A percentile compares a stretch with the other conserved stretches of the same genome.
phyloP scores from a whole-genome alignment of 1,139 yeast genomes.

The Yamadazyma sp. region DNA sequence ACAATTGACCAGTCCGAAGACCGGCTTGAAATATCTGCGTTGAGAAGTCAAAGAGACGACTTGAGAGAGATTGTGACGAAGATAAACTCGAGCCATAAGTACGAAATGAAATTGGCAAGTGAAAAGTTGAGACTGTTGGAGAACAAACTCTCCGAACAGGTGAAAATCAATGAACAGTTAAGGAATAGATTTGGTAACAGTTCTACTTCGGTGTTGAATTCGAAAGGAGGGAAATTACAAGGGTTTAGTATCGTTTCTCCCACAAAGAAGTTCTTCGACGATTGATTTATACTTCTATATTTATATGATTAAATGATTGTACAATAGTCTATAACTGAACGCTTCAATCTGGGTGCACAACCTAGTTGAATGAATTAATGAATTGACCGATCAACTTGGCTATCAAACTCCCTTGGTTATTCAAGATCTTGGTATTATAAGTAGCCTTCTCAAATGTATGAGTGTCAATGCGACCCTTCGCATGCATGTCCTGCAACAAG shows the following conservation, averaged over 20 bases:
- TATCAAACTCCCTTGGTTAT: conserved; percentile 36
- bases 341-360: too few relatives aligned
- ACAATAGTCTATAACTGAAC: neutral
- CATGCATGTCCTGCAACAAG: conserved; percentile 23
- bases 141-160: conserved; percentile 34
- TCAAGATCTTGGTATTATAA: conserved; percentile 28
- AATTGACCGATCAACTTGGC: conserved; percentile 35
- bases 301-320: conserved; percentile 2
- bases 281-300: conserved; percentile 3
- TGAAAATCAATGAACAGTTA: conserved; percentile 34
- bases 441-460: conserved; percentile 26
- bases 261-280: conserved; percentile 32
- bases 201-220: conserved; percentile 9
- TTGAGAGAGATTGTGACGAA: conserved; percentile 53
- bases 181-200: conserved; percentile 22
- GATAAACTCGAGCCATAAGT: conserved; percentile 34
- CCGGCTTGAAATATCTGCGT: conserved; percentile 31
- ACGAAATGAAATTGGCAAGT: conserved; percentile 37
- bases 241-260: conserved; percentile 47
- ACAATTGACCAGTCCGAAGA: conserved; percentile 24
- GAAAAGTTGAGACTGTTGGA: conserved; percentile 48
- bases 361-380: conserved; percentile 13
- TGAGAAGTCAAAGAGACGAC: conserved; percentile 58
- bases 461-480: conserved; percentile 18
- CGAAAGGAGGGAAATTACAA: conserved; percentile 41